Evolutionary conservation across 306 rosid species (phyloP), one percentile per base, ranked within the genome.

Genomic region (Cucumis melo): DNA sequence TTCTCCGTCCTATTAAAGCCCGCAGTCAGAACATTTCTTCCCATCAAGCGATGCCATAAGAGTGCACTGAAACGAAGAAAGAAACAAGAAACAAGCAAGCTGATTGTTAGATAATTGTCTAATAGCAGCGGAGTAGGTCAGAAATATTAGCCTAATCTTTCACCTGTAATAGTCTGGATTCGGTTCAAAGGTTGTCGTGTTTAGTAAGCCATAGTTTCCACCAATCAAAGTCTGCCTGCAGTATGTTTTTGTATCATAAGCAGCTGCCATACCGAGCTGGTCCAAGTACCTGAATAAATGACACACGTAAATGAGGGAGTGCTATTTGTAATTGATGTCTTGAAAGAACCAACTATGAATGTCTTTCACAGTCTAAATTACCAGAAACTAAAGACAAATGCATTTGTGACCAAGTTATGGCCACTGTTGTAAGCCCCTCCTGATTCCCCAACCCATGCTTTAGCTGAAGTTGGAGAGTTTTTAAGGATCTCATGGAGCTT

Each of bases 361-460:
- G 76, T 23, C 51, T 73, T 50, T 10, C 44, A 10, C 14, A 53
- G 44, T 29, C 61, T 50, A 29, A 9, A 29, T 83, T 87, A 87
- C 86, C 99, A 95, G 88, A 92, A 92, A 80, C 97, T 95, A 61
- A 75, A 88, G 21, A 90, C 96, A 61, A 92, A 92, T 78, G 99
- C 85, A 88, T 95, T 89, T 2, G 91, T 81, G 80, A 91, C 94
- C 67, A 87, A 95, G 80, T 88, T 89, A 71, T 80, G 90, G 67
- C 98, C 99, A 72, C 99, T 95, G 78, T 89, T 89, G 81, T 87
- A 95, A 44, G 99, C 93, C 56, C 99, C 99, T 81, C 99, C 99
- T 6, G 99, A 81, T 85, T 95, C 99, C 54, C 98, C 99, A 76
- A 95, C 98, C 98, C 99, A 95, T 2, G 99, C 87, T 55, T 58